phyloP scores from a whole-genome alignment of 2,329 filamentous ascomycete species.

The Stachybotrys elegans region DNA sequence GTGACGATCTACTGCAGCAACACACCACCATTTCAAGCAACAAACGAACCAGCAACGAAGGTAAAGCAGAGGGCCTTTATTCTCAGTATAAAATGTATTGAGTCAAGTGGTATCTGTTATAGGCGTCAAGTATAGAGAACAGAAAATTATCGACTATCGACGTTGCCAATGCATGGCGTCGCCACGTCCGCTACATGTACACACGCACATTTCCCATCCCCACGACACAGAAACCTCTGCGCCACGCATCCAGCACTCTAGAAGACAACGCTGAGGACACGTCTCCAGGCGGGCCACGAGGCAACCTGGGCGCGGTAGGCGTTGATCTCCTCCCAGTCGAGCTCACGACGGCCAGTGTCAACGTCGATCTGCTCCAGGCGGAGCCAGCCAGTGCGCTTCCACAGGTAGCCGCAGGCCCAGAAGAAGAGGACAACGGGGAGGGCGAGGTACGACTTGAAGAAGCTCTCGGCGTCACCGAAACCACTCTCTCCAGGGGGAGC shows the following conservation, averaged over 20 bases:
- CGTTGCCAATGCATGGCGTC: neutral
- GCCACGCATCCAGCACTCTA: no score
- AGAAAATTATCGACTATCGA: no score
- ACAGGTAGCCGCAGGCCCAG: constrained; percentile 54
- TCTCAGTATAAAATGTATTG: no score
- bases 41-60: no score
- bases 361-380: constrained; percentile 59
- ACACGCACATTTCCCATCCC: no score
- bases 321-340: constrained; percentile 62
- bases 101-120: no score
- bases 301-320: constrained; percentile 44
- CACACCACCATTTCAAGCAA: no score
- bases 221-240: no score
- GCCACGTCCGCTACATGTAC: neutral
- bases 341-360: constrained; percentile 59
- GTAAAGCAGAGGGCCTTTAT: no score
- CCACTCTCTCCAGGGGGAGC: constrained; percentile 25
- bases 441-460: constrained; percentile 53
- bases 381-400: constrained; percentile 62
- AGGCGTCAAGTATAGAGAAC: no score
- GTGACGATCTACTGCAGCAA: no score
- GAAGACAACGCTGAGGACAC: constrained; percentile 28
- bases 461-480: constrained; percentile 38
- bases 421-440: constrained; percentile 50
- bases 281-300: constrained; percentile 46